Percentiles rank a stretch among this genome's conserved stretches.
Conservation (phyloP, 2,329 filamentous ascomycete genomes). For the Verticillium albo-atrum region DNA sequence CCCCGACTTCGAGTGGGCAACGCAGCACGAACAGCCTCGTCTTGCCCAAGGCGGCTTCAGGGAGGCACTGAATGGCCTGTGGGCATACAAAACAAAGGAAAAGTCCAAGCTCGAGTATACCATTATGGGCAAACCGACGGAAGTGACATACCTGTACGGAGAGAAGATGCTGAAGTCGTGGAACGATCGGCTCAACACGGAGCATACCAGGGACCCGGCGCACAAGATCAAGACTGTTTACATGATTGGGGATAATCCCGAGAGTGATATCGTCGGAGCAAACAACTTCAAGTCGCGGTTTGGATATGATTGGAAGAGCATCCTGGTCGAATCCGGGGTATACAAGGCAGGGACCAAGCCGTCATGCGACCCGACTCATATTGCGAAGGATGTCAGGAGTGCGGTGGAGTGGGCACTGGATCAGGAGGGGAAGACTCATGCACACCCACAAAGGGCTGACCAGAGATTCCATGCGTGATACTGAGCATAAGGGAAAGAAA, state of each 20-base stretch:
- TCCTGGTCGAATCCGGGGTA: constrained; percentile 66
- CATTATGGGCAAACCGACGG: constrained; percentile 63
- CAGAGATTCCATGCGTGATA: too few species aligned
- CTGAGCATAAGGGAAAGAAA: too few species aligned
- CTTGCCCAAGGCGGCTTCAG: constrained; percentile 68
- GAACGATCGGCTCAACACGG: constrained; percentile 6
- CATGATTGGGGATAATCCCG: constrained; percentile 68
- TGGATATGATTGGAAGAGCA: constrained; percentile 58
- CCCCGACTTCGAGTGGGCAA: constrained; percentile 66
- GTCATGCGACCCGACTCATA: constrained; percentile 47
- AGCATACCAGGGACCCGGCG: not conserved
- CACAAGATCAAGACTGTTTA: constrained; percentile 50
- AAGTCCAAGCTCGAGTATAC: constrained; percentile 45
- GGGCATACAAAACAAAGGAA: constrained; percentile 40
- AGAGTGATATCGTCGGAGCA: constrained; percentile 65
- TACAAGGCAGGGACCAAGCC: constrained; percentile 41
- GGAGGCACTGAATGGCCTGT: constrained; percentile 60
- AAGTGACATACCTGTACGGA: constrained; percentile 61
- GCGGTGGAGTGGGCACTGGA: not conserved
- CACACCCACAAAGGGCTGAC: too few species aligned
- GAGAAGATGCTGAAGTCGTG: constrained; percentile 47
- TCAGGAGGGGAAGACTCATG: not conserved
- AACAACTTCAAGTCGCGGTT: constrained; percentile 54
- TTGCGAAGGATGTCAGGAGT: constrained; percentile 54
- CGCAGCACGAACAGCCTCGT: constrained; percentile 60